A percentile compares a stretch with the other conserved stretches of the same genome.
phyloP scores from a whole-genome alignment of 495 filamentous ascomycete species.

The Chaetomidium leptoderma region DNA sequence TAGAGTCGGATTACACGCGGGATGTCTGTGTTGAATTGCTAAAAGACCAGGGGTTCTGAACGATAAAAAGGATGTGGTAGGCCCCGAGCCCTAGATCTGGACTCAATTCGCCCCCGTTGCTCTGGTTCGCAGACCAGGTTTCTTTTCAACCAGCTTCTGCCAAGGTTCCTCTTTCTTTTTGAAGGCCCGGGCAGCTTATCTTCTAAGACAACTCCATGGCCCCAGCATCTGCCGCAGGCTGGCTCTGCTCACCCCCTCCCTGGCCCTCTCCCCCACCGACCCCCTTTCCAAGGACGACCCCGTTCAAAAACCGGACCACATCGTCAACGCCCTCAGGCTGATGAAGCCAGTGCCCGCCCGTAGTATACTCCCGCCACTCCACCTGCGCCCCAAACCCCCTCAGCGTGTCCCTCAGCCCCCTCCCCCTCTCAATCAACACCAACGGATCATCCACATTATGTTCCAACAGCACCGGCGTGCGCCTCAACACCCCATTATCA shows the following conservation, averaged over 20 bases:
- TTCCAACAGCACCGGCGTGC: slow-evolving; percentile 49
- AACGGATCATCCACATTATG: slow-evolving; percentile 52
- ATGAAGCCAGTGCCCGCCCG: slow-evolving; percentile 57
- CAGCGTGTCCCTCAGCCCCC: slow-evolving; percentile 39
- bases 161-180: no score
- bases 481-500: slow-evolving; percentile 21
- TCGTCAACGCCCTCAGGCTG: slow-evolving; percentile 50
- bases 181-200: no score
- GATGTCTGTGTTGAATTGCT: no score
- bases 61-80: no score
- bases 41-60: no score
- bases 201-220: slow-evolving; percentile 14
- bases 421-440: slow-evolving; percentile 45
- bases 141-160: no score
- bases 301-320: slow-evolving; percentile 41
- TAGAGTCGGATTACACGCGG: no score
- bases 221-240: background rate
- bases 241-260: background rate
- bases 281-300: slow-evolving; percentile 11
- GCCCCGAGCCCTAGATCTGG: no score
- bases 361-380: slow-evolving; percentile 48
- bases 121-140: no score
- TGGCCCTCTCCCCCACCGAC: no score
- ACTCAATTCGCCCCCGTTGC: no score
- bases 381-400: slow-evolving; percentile 41